These are phyloP conservation scores for Pezicula neosporulosa DNA, from an alignment of 2,329 filamentous ascomycete genomes.

Conservation along the genomic window DNA sequence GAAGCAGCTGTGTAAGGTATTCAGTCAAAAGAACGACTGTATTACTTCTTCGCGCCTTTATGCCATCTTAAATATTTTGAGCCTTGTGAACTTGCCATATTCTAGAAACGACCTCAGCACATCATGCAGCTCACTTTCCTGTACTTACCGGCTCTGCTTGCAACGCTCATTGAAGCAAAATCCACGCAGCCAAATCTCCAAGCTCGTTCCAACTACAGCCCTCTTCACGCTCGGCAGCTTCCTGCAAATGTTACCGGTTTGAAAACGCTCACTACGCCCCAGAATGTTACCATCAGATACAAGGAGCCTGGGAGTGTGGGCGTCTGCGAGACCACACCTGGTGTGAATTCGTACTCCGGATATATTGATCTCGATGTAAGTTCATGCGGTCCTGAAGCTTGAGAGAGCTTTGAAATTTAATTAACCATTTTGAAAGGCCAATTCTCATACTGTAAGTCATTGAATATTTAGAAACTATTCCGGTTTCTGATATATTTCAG, in stretches of 20 bases:
- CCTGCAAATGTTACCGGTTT: constrained; percentile 34
- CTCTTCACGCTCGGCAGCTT: constrained; percentile 29
- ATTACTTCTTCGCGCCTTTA: neutral
- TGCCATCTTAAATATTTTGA: neutral
- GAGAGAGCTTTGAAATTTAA: too few relatives aligned
- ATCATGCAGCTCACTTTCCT: too few relatives aligned
- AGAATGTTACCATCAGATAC: constrained; percentile 38
- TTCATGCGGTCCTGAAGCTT: neutral
- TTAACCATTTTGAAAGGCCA: constrained; percentile 30
- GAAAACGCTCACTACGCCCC: constrained; percentile 34
- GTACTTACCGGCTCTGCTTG: constrained; percentile 3
- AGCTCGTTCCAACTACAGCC: constrained; percentile 13
- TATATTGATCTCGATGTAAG: constrained; percentile 23
- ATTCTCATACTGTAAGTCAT: constrained; percentile 31
- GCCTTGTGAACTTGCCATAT: too few relatives aligned
- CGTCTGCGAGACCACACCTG: constrained; percentile 23
- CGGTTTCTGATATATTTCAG: too few relatives aligned
- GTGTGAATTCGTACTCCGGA: constrained; percentile 25
- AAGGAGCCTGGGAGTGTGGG: constrained; percentile 38
- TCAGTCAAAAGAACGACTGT: too few relatives aligned
- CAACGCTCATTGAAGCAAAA: constrained; percentile 4
- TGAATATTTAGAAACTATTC: too few relatives aligned
- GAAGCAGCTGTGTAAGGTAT: too few relatives aligned
- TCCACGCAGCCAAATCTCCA: constrained; percentile 16
- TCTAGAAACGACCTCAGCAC: too few relatives aligned